Evolutionary conservation across 371 early-diverging fungal genomes (phyloP).

Genomic region (Neoconidiobolus thromboides): DNA sequence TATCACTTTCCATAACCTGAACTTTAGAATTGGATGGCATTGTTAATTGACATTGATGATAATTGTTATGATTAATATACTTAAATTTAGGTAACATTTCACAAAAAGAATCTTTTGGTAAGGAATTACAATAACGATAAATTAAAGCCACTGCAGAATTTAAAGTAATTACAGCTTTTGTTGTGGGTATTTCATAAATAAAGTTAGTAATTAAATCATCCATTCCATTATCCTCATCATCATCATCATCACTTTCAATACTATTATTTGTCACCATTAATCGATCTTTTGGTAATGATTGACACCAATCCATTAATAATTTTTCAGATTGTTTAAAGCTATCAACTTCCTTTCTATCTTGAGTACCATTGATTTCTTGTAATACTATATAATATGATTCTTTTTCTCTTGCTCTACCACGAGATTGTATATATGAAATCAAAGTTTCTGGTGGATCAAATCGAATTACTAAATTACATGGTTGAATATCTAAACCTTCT

Average conservation of each 20-base stretch:
- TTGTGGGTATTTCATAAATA: constrained; percentile 23
- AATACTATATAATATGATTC: constrained; percentile 57
- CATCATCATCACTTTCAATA: too few species aligned
- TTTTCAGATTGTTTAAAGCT: constrained; percentile 25
- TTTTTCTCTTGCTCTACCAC: constrained; percentile 78
- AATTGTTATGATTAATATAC: constrained; percentile 10
- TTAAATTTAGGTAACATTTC: constrained; percentile 26
- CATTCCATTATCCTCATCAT: not conserved
- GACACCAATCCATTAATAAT: constrained; percentile 28
- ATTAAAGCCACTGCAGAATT: constrained; percentile 36
- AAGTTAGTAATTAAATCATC: constrained; percentile 9
- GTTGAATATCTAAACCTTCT: constrained; percentile 92
- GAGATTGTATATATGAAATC: constrained; percentile 71
- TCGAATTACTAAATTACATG: constrained; percentile 83
- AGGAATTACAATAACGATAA: constrained; percentile 35
- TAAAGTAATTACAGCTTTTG: constrained; percentile 41
- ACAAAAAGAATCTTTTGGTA: constrained; percentile 36
- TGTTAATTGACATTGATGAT: constrained; percentile 25
- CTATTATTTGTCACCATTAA: constrained; percentile 6
- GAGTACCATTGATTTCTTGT: constrained; percentile 26
- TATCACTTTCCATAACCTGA: constrained; percentile 27
- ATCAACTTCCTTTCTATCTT: constrained; percentile 16
- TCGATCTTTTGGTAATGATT: constrained; percentile 22
- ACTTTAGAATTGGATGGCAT: constrained; percentile 49
- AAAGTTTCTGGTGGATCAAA: constrained; percentile 60